Evolutionary conservation across 352 stramenopile species (phyloP).

Genomic region (Phytophthora ohioensis): DNA sequence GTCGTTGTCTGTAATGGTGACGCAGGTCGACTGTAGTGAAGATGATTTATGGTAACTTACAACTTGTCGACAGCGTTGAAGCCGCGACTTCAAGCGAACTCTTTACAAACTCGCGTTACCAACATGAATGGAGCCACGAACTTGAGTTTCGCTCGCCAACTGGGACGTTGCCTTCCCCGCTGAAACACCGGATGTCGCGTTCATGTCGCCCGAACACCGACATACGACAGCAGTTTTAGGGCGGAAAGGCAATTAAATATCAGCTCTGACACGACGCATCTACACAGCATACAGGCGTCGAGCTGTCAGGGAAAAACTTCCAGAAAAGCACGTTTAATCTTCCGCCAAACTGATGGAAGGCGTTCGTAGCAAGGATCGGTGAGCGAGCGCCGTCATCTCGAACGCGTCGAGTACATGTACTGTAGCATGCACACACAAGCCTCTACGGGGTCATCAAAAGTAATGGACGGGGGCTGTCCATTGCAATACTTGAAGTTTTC

Average conservation of each 20-base stretch:
- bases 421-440: neutral
- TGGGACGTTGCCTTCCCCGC: conserved; percentile 3
- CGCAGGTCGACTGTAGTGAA: neutral
- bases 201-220: conserved; percentile 17
- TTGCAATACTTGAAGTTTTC: conserved; percentile 36
- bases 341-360: conserved; percentile 23
- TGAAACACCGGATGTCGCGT: neutral
- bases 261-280: neutral
- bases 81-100: conserved; percentile 17
- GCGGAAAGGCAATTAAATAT: neutral
- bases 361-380: neutral
- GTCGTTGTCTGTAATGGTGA: neutral
- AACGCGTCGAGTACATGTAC: neutral
- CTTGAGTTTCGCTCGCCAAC: conserved; percentile 9
- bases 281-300: conserved; percentile 14
- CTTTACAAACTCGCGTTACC: conserved; percentile 19
- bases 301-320: conserved; percentile 9
- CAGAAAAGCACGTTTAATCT: conserved; percentile 27
- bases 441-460: neutral
- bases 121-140: conserved; percentile 1
- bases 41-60: neutral
- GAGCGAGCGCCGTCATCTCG: conserved; percentile 15
- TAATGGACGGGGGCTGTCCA: conserved; percentile 20
- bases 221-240: neutral
- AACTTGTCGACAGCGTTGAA: conserved; percentile 17